Evolutionary conservation across 2,329 filamentous ascomycete genomes (phyloP).

Genomic region (Nakataea oryzae): DNA sequence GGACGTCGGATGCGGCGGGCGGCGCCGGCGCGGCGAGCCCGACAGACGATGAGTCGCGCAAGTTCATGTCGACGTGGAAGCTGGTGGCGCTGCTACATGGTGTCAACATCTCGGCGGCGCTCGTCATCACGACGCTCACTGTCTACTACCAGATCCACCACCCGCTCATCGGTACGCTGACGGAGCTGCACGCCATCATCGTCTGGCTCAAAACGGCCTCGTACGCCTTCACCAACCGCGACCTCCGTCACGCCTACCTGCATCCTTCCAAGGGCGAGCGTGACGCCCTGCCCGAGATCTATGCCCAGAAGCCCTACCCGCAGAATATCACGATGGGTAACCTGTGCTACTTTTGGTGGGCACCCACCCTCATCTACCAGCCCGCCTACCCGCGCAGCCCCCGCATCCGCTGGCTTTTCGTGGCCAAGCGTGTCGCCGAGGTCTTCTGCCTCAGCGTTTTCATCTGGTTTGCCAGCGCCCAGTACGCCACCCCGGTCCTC

Average conservation of each 20-base stretch:
- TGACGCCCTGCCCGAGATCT: constrained; percentile 68
- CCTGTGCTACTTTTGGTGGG: constrained; percentile 94
- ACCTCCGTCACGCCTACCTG: constrained; percentile 82
- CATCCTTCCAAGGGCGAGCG: constrained; percentile 60
- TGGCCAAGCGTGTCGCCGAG: constrained; percentile 72
- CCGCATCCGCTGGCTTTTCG: constrained; percentile 77
- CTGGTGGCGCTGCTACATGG: constrained; percentile 72
- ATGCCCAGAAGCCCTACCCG: constrained; percentile 77
- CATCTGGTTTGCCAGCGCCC: constrained; percentile 90
- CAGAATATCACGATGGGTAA: constrained; percentile 82
- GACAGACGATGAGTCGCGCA: constrained; percentile 50
- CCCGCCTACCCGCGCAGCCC: constrained; percentile 85
- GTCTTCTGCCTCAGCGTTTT: constrained; percentile 69
- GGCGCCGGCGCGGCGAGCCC: constrained; percentile 35
- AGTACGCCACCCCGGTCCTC: constrained; percentile 86
- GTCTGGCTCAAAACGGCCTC: constrained; percentile 95
- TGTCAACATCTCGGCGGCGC: constrained; percentile 71
- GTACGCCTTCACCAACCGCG: constrained; percentile 93
- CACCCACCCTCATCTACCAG: constrained; percentile 92
- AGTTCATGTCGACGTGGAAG: constrained; percentile 69
- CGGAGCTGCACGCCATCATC: constrained; percentile 84
- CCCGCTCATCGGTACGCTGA: constrained; percentile 83
- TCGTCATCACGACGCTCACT: constrained; percentile 69
- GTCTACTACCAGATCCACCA: constrained; percentile 92
- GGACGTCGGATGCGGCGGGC: constrained; percentile 18